A percentile compares a stretch with the other conserved stretches of the same genome.
These are phyloP conservation scores for Colletotrichum aenigma DNA, from an alignment of 2,329 filamentous ascomycete genomes.

Conservation along the genomic window DNA sequence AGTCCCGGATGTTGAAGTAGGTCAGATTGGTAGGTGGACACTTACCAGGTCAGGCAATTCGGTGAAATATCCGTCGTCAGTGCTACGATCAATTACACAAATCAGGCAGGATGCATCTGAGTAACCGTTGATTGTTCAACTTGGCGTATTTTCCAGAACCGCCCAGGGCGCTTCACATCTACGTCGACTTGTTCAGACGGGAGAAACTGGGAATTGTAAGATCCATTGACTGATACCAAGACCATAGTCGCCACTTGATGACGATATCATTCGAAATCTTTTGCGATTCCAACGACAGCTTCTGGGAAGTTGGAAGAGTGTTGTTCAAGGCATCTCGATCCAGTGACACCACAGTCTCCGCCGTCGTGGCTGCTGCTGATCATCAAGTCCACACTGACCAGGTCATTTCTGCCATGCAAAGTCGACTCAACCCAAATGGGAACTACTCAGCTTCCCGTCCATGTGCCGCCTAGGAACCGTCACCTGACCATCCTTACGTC, in stretches of 20 bases:
- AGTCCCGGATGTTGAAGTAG: neutral
- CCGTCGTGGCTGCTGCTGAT: neutral
- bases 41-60: neutral
- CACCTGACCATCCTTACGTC: neutral
- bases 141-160: neutral
- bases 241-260: neutral
- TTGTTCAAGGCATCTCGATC: neutral
- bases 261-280: neutral
- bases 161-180: neutral
- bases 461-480: neutral
- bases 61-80: fast-evolving
- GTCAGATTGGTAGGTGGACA: neutral
- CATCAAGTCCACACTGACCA: neutral
- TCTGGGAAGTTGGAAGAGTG: neutral
- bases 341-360: neutral
- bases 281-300: fast-evolving
- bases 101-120: neutral
- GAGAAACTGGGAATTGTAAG: fast-evolving
- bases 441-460: neutral
- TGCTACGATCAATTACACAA: neutral
- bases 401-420: neutral
- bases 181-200: neutral
- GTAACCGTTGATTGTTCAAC: fast-evolving
- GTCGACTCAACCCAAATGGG: neutral
- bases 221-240: neutral